Percentiles rank a stretch among this genome's conserved stretches.
phyloP scores from a whole-genome alignment of 2,329 filamentous ascomycete species.

The Zymoseptoria ardabiliae region DNA sequence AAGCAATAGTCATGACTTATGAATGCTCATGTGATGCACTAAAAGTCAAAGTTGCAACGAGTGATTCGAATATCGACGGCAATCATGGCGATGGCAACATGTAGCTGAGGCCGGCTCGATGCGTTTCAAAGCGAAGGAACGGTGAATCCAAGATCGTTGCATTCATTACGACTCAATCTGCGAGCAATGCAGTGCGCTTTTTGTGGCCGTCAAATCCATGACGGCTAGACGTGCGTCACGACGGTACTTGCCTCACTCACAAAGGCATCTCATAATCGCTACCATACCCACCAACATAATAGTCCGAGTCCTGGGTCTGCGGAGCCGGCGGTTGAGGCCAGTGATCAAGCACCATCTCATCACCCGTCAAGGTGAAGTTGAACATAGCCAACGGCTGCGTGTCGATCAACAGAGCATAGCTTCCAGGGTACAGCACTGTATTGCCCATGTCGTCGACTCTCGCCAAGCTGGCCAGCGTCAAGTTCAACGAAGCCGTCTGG shows the following conservation, averaged over 20 bases:
- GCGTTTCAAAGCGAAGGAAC: too few relatives aligned
- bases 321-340: conserved; percentile 28
- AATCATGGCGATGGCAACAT: too few relatives aligned
- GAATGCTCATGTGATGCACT: too few relatives aligned
- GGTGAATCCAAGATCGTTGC: too few relatives aligned
- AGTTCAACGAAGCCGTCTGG: conserved; percentile 31
- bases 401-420: conserved; percentile 44
- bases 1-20: not conserved
- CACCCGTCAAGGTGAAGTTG: conserved; percentile 43
- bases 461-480: conserved; percentile 45
- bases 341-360: conserved; percentile 36
- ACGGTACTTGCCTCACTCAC: not conserved
- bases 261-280: conserved; percentile 5
- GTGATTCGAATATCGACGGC: too few relatives aligned
- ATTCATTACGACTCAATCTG: not conserved
- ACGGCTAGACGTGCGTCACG: not conserved
- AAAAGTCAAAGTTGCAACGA: too few relatives aligned
- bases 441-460: conserved; percentile 46
- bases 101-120: too few relatives aligned
- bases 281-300: conserved; percentile 27
- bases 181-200: not conserved
- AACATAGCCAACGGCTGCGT: conserved; percentile 34
- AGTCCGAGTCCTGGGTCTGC: conserved; percentile 18
- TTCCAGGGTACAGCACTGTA: conserved; percentile 47
- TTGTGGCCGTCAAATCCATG: not conserved